A percentile compares a stretch with the other conserved stretches of the same genome.
These are phyloP conservation scores for Westerdykella ornata DNA, from an alignment of 2,329 filamentous ascomycete genomes.

Conservation along the genomic window DNA sequence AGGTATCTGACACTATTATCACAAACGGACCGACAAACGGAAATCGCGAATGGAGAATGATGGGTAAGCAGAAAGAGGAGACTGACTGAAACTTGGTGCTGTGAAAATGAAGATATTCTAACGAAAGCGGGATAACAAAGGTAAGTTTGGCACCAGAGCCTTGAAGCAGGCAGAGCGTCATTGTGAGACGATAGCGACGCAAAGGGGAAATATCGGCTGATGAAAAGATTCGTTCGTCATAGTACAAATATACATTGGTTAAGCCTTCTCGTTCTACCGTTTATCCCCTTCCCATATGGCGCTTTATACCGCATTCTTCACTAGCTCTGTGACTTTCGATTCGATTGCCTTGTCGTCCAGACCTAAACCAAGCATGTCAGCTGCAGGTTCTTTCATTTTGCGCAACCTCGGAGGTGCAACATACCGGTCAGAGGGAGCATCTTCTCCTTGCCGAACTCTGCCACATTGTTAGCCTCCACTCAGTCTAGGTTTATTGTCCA, in stretches of 20 bases:
- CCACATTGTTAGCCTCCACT: conserved; percentile 5
- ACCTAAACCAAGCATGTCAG: conserved; percentile 32
- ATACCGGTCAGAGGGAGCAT: conserved; percentile 56
- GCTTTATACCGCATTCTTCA: conserved; percentile 41
- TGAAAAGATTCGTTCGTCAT: conserved; percentile 5
- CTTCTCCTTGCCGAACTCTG: conserved; percentile 63
- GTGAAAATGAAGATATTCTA: too few species aligned
- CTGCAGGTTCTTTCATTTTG: not conserved
- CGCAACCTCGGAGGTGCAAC: conserved; percentile 7
- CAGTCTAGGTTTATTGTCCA: not conserved
- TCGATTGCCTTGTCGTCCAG: conserved; percentile 66
- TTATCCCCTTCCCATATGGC: conserved; percentile 3
- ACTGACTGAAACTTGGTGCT: too few species aligned
- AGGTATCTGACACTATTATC: too few species aligned
- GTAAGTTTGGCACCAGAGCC: too few species aligned
- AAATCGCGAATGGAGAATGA: too few species aligned
- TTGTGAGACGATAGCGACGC: too few species aligned
- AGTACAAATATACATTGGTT: conserved; percentile 17
- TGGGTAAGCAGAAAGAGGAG: too few species aligned
- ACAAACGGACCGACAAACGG: too few species aligned
- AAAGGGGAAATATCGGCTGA: too few species aligned
- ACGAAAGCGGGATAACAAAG: too few species aligned
- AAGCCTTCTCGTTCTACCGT: conserved; percentile 1
- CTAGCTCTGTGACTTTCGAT: conserved; percentile 57
- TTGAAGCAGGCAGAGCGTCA: too few species aligned